Percentiles rank a stretch among this genome's conserved stretches.
phyloP scores from a whole-genome alignment of 2,329 filamentous ascomycete species.

The Fusarium musae region DNA sequence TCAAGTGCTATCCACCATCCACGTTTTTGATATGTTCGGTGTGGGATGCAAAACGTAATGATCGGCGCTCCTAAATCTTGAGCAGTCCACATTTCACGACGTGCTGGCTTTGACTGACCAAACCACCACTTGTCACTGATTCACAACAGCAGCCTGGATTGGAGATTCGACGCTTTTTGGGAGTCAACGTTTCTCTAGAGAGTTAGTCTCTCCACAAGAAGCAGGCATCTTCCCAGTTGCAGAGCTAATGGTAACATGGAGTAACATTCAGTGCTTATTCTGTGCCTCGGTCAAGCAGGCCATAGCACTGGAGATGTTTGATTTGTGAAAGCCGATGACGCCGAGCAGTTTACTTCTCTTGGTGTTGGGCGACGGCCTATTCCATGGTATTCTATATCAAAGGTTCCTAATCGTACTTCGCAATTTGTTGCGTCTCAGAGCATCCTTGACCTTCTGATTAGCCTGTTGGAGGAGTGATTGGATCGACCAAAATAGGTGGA shows the following conservation, averaged over 20 bases:
- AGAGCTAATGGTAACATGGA: neutral
- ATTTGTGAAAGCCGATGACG: slow-evolving; percentile 9
- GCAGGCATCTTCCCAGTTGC: neutral
- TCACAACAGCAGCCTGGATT: neutral
- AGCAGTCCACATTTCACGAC: neutral
- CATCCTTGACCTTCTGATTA: neutral
- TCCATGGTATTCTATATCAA: neutral
- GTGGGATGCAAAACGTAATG: neutral
- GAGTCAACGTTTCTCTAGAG: neutral
- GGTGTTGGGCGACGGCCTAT: neutral
- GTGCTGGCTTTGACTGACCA: neutral
- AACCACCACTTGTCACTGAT: neutral
- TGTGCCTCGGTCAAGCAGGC: neutral
- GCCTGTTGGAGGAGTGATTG: neutral
- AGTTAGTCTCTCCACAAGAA: neutral
- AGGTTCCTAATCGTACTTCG: neutral
- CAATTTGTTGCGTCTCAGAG: neutral
- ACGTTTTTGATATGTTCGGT: neutral
- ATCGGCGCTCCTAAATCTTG: neutral
- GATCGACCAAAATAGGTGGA: neutral
- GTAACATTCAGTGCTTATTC: neutral
- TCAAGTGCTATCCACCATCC: neutral
- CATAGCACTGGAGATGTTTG: neutral
- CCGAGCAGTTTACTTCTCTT: neutral
- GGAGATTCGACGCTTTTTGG: neutral